phyloP scores from a whole-genome alignment of 2,329 filamentous ascomycete genomes.

The Arachnopeziza araneosa region DNA sequence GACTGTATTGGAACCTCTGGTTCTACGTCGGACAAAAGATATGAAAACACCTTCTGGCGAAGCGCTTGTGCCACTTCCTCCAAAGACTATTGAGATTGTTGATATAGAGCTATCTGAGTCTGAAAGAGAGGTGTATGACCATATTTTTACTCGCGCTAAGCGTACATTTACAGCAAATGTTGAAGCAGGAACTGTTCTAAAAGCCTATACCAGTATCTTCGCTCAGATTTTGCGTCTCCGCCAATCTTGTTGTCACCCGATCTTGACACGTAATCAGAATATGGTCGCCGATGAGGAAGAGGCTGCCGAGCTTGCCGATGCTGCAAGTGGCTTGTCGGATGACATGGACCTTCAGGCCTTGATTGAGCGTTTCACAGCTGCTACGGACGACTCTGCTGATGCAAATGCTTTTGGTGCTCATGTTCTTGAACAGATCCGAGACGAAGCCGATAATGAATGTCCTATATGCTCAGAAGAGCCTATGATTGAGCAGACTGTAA shows the following conservation, averaged over 20 bases:
- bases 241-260: constrained; percentile 90
- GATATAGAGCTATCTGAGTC: constrained; percentile 78
- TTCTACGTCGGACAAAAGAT: constrained; percentile 90
- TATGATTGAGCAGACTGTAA: constrained; percentile 91
- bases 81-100: constrained; percentile 77
- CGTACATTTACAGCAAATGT: constrained; percentile 79
- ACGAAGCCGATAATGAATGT: constrained; percentile 83
- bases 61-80: constrained; percentile 74
- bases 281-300: constrained; percentile 85
- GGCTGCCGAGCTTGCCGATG: constrained; percentile 70
- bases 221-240: constrained; percentile 90
- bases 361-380: constrained; percentile 75
- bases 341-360: constrained; percentile 92
- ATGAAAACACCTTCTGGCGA: constrained; percentile 93
- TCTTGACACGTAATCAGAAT: constrained; percentile 78
- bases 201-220: constrained; percentile 95
- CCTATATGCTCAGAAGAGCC: constrained; percentile 93
- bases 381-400: constrained; percentile 55
- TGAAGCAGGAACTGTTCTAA: constrained; percentile 87
- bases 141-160: constrained; percentile 80
- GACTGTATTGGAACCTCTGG: constrained; percentile 91
- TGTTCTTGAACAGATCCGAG: constrained; percentile 84
- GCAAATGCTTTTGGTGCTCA: constrained; percentile 76
- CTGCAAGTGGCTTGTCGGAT: constrained; percentile 75
- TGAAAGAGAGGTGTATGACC: constrained; percentile 87